phyloP scores from a whole-genome alignment of 2,329 filamentous ascomycete genomes.

The Ceratocystis variospora region DNA sequence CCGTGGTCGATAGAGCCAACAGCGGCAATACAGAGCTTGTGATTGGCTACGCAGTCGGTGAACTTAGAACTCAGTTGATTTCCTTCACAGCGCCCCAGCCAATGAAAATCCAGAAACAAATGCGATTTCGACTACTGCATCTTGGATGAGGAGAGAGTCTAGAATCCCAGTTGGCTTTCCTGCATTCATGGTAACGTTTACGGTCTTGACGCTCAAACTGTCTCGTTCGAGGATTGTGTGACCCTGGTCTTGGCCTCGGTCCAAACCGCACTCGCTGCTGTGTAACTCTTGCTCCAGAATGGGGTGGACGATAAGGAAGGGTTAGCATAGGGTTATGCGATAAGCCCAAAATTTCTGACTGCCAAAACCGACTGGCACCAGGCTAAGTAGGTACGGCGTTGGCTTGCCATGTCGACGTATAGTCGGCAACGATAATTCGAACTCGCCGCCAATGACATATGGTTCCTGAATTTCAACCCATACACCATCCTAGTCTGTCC shows the following conservation, averaged over 20 bases:
- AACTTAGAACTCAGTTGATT: neutral
- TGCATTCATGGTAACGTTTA: too few relatives aligned
- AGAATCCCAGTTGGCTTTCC: neutral
- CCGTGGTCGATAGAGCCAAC: neutral
- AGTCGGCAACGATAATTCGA: neutral
- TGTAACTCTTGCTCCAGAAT: neutral
- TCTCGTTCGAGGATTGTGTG: too few relatives aligned
- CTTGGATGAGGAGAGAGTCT: neutral
- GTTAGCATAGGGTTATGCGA: neutral
- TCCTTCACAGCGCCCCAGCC: neutral
- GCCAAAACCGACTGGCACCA: neutral
- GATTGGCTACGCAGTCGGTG: neutral
- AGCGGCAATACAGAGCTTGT: neutral
- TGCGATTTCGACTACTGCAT: too few relatives aligned
- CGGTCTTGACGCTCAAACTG: too few relatives aligned
- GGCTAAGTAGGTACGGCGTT: neutral
- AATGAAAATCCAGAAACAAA: neutral
- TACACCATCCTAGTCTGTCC: neutral
- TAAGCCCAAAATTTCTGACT: constrained; percentile 7
- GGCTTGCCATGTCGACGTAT: neutral
- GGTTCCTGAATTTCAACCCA: neutral
- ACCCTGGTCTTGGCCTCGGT: too few relatives aligned
- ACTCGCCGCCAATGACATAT: too few relatives aligned
- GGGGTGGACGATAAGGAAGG: neutral
- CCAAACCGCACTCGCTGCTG: neutral